Evolutionary conservation across 768 basidiomycete species (phyloP).

Genomic region (Lentinula raphanica): DNA sequence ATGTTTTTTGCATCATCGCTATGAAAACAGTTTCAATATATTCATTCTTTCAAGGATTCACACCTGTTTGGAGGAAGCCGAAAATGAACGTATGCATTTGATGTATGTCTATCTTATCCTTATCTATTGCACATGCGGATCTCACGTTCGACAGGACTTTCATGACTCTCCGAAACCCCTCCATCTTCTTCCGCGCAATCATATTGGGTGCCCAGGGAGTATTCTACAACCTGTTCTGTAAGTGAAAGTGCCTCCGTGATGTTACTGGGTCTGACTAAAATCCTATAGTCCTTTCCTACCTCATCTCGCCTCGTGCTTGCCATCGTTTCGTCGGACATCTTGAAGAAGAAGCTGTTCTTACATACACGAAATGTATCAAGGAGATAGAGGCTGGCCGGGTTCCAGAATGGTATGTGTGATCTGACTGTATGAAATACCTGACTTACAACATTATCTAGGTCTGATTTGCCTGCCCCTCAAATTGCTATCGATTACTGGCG

Average conservation of each 20-base stretch:
- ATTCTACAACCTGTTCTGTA: slow-evolving; percentile 85
- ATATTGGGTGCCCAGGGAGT: slow-evolving; percentile 91
- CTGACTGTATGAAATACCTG: neutral
- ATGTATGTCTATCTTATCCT: slow-evolving; percentile 45
- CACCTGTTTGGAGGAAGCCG: slow-evolving; percentile 88
- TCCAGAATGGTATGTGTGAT: slow-evolving; percentile 61
- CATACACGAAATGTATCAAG: slow-evolving; percentile 81
- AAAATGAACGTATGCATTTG: slow-evolving; percentile 96
- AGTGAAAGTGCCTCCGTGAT: slow-evolving; percentile 18
- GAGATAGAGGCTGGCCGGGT: slow-evolving; percentile 80
- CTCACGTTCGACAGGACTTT: slow-evolving; percentile 67
- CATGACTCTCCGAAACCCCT: slow-evolving; percentile 84
- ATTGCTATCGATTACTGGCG: slow-evolving; percentile 98
- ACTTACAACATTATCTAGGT: slow-evolving; percentile 35
- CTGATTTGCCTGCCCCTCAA: slow-evolving; percentile 66
- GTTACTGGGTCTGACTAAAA: neutral
- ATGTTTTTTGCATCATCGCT: slow-evolving; percentile 10
- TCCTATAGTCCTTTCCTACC: slow-evolving; percentile 62
- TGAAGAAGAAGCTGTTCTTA: slow-evolving; percentile 93
- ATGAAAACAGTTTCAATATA: slow-evolving; percentile 30
- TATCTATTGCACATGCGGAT: slow-evolving; percentile 1
- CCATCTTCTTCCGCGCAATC: slow-evolving; percentile 72
- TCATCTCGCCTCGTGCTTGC: slow-evolving; percentile 67
- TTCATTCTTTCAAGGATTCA: slow-evolving; percentile 76
- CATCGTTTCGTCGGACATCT: slow-evolving; percentile 91